phyloP scores from a whole-genome alignment of 1,139 yeast genomes.

The Nakaseomyces sp. region DNA sequence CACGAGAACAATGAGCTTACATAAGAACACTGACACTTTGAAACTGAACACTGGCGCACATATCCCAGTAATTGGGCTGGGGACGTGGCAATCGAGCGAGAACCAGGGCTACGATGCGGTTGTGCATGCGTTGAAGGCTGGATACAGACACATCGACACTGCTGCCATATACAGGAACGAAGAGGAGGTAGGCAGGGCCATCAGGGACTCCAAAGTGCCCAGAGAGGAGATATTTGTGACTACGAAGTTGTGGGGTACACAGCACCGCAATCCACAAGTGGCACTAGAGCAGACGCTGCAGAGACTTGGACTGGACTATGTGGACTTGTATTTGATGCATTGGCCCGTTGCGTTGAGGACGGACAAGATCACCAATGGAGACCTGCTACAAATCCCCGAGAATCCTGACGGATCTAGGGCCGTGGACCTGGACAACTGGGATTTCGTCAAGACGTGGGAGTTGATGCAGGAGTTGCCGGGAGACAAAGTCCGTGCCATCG shows the following conservation, averaged over 20 bases:
- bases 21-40: constrained; percentile 28
- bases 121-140: constrained; percentile 52
- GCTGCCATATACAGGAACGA: constrained; percentile 66
- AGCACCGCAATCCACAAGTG: constrained; percentile 49
- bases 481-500: constrained; percentile 59
- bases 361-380: constrained; percentile 35
- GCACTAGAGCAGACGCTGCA: constrained; percentile 55
- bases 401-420: constrained; percentile 37
- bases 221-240: constrained; percentile 68
- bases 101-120: constrained; percentile 58
- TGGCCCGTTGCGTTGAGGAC: constrained; percentile 64
- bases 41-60: constrained; percentile 52
- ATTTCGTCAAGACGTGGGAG: constrained; percentile 58
- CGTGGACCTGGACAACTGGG: constrained; percentile 40
- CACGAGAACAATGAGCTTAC: constrained; percentile 6
- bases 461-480: constrained; percentile 50
- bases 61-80: constrained; percentile 67
- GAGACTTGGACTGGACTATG: constrained; percentile 64
- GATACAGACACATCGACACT: constrained; percentile 74
- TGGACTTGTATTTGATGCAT: constrained; percentile 75
- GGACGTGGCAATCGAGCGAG: constrained; percentile 66
- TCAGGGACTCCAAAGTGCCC: constrained; percentile 57
- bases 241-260: constrained; percentile 69
- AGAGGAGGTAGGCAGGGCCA: constrained; percentile 56
- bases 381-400: constrained; percentile 33